phyloP scores from a whole-genome alignment of 2,329 filamentous ascomycete genomes.

The Aureobasidium mangrovei region DNA sequence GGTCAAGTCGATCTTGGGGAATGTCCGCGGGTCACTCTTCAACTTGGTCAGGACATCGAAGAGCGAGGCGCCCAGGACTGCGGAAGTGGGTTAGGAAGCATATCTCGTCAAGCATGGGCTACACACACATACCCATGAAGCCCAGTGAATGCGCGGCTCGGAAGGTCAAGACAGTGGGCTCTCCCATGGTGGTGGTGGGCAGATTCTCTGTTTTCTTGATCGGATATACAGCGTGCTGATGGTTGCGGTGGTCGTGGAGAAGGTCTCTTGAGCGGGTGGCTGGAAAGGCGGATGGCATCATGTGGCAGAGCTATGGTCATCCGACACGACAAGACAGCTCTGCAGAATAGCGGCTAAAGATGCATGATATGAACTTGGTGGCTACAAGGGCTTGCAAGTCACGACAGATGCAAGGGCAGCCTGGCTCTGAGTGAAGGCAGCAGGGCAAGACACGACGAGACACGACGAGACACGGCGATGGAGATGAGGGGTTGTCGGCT shows the following conservation, averaged over 20 bases:
- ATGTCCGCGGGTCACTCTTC: constrained; percentile 76
- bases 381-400: no score
- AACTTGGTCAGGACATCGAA: constrained; percentile 81
- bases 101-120: background rate
- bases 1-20: constrained; percentile 72
- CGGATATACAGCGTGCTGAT: background rate
- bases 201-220: background rate
- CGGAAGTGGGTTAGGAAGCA: background rate
- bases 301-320: constrained; percentile 6
- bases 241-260: background rate
- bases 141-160: constrained; percentile 26
- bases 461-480: background rate
- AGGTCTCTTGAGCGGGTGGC: background rate
- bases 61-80: constrained; percentile 81
- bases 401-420: no score
- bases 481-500: background rate
- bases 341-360: no score
- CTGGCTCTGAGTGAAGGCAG: no score
- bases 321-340: background rate
- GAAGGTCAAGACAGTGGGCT: background rate
- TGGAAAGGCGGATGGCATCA: background rate
- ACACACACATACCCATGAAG: constrained; percentile 30
- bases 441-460: background rate
- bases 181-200: background rate
- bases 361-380: no score